These are phyloP conservation scores for Solanum sparsipilum DNA, from an alignment of 257 asterid species.

Conservation along the genomic window DNA sequence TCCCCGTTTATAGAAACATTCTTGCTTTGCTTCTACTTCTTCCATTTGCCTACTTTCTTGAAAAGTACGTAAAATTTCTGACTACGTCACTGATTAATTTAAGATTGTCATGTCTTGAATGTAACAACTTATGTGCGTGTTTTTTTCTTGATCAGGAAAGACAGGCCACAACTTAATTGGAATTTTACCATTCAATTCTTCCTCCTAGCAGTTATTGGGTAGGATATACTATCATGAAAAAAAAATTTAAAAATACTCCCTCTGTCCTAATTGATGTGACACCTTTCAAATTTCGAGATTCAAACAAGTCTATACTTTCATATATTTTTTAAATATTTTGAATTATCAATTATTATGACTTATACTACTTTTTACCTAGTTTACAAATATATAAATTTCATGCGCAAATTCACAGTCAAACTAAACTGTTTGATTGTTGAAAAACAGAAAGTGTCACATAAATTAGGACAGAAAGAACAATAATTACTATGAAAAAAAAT, in stretches of 20 bases:
- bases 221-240: background rate
- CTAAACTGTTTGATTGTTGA: too few species aligned
- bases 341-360: background rate
- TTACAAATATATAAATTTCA: too few species aligned
- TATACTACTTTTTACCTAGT: too few species aligned
- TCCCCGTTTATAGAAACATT: constrained; percentile 85
- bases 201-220: constrained; percentile 93
- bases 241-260: too few species aligned
- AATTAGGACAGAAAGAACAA: too few species aligned
- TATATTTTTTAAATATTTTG: too few species aligned
- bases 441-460: background rate
- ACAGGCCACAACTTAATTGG: constrained; percentile 74
- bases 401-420: too few species aligned
- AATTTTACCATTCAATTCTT: constrained; percentile 65
- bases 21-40: constrained; percentile 83
- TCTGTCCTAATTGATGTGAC: too few species aligned
- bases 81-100: background rate
- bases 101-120: background rate
- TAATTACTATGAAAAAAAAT: background rate
- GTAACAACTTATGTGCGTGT: background rate
- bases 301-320: too few species aligned
- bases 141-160: constrained; percentile 55
- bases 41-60: constrained; percentile 95
- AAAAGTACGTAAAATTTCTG: constrained; percentile 39
- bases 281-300: background rate